These are phyloP conservation scores for Zostera marina DNA, from an alignment of 116 monocot species.

Conservation along the genomic window DNA sequence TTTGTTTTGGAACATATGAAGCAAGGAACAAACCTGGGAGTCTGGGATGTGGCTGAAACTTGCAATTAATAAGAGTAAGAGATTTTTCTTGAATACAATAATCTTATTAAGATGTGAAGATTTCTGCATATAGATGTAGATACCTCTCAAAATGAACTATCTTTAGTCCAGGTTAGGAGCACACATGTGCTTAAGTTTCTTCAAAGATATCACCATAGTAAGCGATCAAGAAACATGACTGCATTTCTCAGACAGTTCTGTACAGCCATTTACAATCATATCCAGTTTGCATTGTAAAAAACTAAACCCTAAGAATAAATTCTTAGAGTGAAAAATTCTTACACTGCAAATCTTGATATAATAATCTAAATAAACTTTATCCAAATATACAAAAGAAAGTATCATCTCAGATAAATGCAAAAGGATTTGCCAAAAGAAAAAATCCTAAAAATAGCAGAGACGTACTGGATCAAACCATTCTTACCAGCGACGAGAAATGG, in stretches of 20 bases:
- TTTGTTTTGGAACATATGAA: background rate
- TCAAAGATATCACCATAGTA: background rate
- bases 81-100: background rate
- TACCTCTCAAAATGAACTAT: background rate
- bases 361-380: no score
- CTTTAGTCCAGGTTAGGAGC: background rate
- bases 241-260: background rate
- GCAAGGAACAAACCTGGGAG: slow-evolving; percentile 1
- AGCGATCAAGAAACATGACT: background rate
- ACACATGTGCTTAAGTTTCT: slow-evolving; percentile 1
- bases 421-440: no score
- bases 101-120: background rate
- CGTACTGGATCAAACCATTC: no score
- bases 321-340: no score
- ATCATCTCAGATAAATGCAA: no score
- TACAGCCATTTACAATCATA: slow-evolving; percentile 5
- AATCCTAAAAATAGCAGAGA: no score
- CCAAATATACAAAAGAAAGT: no score
- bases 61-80: background rate
- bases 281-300: slow-evolving; percentile 2
- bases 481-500: no score
- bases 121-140: background rate
- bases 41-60: slow-evolving; percentile 2
- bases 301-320: no score
- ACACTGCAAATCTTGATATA: no score